These are phyloP conservation scores for Fusarium cyanostomum DNA, from an alignment of 2,329 filamentous ascomycete species.

Conservation along the genomic window DNA sequence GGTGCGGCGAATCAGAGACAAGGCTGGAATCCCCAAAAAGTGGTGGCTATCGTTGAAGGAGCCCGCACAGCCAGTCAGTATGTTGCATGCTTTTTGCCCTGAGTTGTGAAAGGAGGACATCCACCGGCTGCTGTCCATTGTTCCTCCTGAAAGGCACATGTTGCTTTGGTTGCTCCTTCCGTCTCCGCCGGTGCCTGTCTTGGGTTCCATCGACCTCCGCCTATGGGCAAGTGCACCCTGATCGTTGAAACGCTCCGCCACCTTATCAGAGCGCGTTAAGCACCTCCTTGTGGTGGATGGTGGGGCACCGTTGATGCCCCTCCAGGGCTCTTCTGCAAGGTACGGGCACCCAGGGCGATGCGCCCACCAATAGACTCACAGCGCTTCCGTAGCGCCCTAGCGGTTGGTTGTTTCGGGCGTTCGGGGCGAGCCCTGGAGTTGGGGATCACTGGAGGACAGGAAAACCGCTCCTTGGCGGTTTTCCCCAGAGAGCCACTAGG, in stretches of 20 bases:
- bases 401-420: conserved; percentile 5
- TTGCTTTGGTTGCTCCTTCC: conserved; percentile 11
- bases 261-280: conserved; percentile 37
- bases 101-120: neutral
- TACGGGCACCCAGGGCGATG: conserved; percentile 19
- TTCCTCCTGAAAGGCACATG: neutral
- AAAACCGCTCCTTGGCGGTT: conserved; percentile 9
- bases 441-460: neutral
- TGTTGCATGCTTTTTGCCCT: neutral
- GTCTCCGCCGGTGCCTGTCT: conserved; percentile 17
- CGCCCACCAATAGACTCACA: conserved; percentile 32
- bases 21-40: neutral
- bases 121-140: neutral
- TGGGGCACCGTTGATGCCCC: conserved; percentile 9
- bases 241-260: conserved; percentile 43
- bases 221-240: conserved; percentile 30
- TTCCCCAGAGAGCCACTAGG: conserved; percentile 28
- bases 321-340: conserved; percentile 34
- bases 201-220: conserved; percentile 29
- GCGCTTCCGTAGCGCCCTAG: conserved; percentile 19
- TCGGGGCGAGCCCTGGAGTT: conserved; percentile 9
- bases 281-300: conserved; percentile 17
- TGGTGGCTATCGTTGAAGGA: neutral
- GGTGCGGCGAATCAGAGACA: conserved; percentile 2
- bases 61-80: neutral